Evolutionary conservation across 139 green algal genomes (phyloP), one percentile per base, ranked within the genome.

Genomic region (Picochlorum costavermella): DNA sequence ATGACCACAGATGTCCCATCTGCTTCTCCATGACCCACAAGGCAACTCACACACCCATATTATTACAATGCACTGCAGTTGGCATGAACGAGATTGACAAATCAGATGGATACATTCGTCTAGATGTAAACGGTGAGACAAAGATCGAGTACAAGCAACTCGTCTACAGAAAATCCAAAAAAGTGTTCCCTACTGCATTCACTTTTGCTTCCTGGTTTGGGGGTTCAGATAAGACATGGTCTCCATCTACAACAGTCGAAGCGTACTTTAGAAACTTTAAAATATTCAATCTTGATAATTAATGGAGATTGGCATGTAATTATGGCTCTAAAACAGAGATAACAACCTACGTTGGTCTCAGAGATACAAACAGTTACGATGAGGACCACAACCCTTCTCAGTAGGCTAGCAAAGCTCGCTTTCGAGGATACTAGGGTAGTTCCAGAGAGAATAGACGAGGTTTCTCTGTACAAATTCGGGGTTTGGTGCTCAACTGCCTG

Each of bases 241-340:
- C 58, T 6, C 58, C 58, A 14, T 14, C 20, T 11, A 56, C 17
- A 25, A 64, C 20, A 36, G 20, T 44, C 14, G 58, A 64, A 5
- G 58, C 58, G 5, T 64, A 64, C 58, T 64, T 29, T 29, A 64
- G 25, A 31, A 64, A 64, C 2, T 64, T 64, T 51, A 64, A 64
- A 23, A 64, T 64, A 44, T 64, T 51, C 20, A 64, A 51, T 56
- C 56, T 17, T 23, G 25, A 44, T 64, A 31, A 64, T 53, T 53
- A 23, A 13, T 3, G 11, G 33, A 40, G 33, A 40, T 40, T 58
- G 33, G 1, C 1, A 13, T 40, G 33, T 40, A 40, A 40, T 40
- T 12, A 40, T 40, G 33, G 11, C 33, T 40, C 33, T 12, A 40
- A 40, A 40, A 40, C 6, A 40, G 33, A 6, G 33, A 40, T 40